Conservation (phyloP, 2,329 filamentous ascomycete species). For the Apiospora saccharicola region DNA sequence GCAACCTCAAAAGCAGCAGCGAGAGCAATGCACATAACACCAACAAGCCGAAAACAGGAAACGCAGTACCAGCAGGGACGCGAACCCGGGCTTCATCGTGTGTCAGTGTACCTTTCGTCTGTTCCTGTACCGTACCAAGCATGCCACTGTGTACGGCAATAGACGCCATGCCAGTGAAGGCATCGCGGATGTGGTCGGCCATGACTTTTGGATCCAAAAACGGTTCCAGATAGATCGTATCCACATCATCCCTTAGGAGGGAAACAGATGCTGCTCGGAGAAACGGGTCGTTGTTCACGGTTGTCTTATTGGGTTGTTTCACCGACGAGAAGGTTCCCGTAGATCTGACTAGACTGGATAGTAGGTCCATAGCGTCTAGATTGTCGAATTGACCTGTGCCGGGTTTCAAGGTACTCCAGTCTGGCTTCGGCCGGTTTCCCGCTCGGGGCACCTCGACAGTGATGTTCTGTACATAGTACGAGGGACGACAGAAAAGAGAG, state of each 20-base stretch:
- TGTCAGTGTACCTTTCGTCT: background rate
- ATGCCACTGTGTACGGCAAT: background rate
- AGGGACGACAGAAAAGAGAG: background rate
- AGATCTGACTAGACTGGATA: background rate
- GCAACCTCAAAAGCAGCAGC: background rate
- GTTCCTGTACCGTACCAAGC: background rate
- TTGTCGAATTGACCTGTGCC: background rate
- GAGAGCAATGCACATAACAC: constrained; percentile 14
- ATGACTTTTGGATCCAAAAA: background rate
- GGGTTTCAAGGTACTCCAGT: background rate
- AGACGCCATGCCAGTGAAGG: background rate
- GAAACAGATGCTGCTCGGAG: background rate
- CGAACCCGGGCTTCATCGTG: background rate
- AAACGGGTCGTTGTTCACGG: background rate
- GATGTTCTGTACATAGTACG: background rate
- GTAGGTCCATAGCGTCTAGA: background rate
- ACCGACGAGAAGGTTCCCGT: no score
- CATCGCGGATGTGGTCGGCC: background rate
- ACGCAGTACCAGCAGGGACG: background rate
- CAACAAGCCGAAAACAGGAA: constrained; percentile 2
- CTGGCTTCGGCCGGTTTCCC: background rate
- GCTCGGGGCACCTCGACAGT: background rate
- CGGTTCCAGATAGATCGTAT: background rate
- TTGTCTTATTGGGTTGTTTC: background rate
- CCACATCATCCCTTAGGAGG: background rate